These are phyloP conservation scores for Circinella umbellata DNA, from an alignment of 371 early-diverging fungal genomes.

Conservation along the genomic window DNA sequence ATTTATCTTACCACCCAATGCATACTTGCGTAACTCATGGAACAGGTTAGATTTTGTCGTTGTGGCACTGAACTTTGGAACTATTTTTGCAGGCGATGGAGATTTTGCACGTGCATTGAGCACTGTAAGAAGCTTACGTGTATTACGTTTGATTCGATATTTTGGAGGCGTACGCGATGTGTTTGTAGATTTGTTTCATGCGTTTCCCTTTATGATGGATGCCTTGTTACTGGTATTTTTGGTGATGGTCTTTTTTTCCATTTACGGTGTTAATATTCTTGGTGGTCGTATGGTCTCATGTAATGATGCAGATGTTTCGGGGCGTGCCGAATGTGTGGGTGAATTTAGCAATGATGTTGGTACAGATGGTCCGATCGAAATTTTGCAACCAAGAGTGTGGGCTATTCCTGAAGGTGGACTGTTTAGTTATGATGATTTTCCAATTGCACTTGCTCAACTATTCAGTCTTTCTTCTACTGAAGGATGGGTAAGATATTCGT, in stretches of 20 bases:
- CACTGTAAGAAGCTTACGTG: constrained; percentile 59
- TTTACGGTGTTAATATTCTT: constrained; percentile 65
- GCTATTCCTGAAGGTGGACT: constrained; percentile 53
- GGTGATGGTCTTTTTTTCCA: constrained; percentile 60
- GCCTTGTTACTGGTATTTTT: constrained; percentile 57
- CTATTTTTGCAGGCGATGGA: constrained; percentile 42
- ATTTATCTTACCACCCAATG: constrained; percentile 52
- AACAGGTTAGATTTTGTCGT: constrained; percentile 59
- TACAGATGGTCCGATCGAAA: constrained; percentile 35
- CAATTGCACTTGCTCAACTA: constrained; percentile 47
- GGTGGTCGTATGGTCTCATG: constrained; percentile 62
- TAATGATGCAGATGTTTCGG: constrained; percentile 43
- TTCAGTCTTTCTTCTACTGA: constrained; percentile 65
- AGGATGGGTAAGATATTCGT: constrained; percentile 49
- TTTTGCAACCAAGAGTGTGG: constrained; percentile 57
- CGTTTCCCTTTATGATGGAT: constrained; percentile 62
- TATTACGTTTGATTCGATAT: constrained; percentile 63
- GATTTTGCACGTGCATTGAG: constrained; percentile 45
- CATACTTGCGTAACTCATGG: constrained; percentile 59
- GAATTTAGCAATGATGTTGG: constrained; percentile 48
- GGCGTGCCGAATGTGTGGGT: constrained; percentile 50
- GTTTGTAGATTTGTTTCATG: constrained; percentile 57
- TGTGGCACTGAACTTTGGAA: constrained; percentile 52
- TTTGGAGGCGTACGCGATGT: constrained; percentile 63
- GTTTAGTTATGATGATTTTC: constrained; percentile 57